Percentiles rank a stretch among this genome's conserved stretches.
Evolutionary conservation across 83 land plant genomes (phyloP).

Genomic region (Thuja plicata): DNA sequence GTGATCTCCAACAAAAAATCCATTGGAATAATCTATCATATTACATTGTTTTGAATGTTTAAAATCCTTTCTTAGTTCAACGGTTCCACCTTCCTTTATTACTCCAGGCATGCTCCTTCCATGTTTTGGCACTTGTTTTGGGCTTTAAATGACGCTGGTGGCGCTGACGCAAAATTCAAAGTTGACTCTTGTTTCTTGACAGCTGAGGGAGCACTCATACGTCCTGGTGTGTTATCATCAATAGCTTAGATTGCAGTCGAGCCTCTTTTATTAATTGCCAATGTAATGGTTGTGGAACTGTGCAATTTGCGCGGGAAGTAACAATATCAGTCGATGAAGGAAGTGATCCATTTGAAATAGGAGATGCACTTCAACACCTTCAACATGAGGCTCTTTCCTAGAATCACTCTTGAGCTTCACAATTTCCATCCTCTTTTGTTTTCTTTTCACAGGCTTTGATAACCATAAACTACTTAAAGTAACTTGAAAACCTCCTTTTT

Average conservation of each 20-base stretch:
- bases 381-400: neutral
- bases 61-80: no score
- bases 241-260: neutral
- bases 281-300: conserved; percentile 13
- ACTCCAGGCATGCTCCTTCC: no score
- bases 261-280: conserved; percentile 11
- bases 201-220: neutral
- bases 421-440: neutral
- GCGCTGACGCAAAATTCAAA: neutral
- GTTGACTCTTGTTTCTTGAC: neutral
- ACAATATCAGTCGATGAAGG: neutral
- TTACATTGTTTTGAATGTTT: no score
- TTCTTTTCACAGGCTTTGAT: no score
- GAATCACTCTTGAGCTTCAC: neutral
- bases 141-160: no score
- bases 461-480: no score
- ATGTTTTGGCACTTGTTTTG: no score
- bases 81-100: no score
- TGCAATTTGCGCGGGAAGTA: neutral
- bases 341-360: conserved; percentile 12
- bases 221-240: conserved; percentile 1
- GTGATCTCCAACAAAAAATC: no score
- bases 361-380: neutral
- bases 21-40: no score
- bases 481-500: no score